Evolutionary conservation across 257 asterid genomes (phyloP), one percentile per base, ranked within the genome.

Genomic region (Solanum dulcamara): DNA sequence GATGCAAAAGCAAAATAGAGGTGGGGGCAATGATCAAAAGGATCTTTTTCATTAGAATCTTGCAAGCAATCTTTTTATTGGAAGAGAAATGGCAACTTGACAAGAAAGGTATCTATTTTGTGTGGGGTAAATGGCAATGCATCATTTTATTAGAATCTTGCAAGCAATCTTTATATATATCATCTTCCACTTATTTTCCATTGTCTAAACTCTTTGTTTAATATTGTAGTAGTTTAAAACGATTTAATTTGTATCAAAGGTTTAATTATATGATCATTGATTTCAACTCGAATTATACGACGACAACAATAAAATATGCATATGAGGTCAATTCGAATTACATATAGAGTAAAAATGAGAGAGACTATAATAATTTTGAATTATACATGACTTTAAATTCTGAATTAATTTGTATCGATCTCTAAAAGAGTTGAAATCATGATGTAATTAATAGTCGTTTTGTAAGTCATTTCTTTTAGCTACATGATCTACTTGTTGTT

Each of bases 21-120:
- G 83, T 55, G 87, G 88, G 88, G 77, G 13, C 67, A 55, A 35
- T 68, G 86, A 82, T 84, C 14, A 64, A 68, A 66, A 46, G 14
- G 42, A 46, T 42, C 24, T 70, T 70, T 7, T 67, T 8, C 24
- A 68, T 68, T 68, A 68, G 77, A 68, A 68, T 68, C 77, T 33
- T 48, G 24, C 42, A 81, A 81, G 85, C 91, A 90, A 92, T 90
- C 90, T 89, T 90, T 77, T 85, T 0, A 81, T 55, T 60, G 87
- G 86, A 81, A 89, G 82, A 83, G 86, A 14, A 62, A 3, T 85
- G 51, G 37, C 86, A 88, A 90, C 87, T 86, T 89, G 92, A 80
- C 87, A 89, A 88, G 91, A 91, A 87, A 90, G 87, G 92, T 68
- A 86, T 92, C 90, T 17, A 48, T 74, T 85, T 51, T 92, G 89